Base-by-base conservation (phyloP, 306 rosid genomes). In the Gillenia trifoliata region DNA sequence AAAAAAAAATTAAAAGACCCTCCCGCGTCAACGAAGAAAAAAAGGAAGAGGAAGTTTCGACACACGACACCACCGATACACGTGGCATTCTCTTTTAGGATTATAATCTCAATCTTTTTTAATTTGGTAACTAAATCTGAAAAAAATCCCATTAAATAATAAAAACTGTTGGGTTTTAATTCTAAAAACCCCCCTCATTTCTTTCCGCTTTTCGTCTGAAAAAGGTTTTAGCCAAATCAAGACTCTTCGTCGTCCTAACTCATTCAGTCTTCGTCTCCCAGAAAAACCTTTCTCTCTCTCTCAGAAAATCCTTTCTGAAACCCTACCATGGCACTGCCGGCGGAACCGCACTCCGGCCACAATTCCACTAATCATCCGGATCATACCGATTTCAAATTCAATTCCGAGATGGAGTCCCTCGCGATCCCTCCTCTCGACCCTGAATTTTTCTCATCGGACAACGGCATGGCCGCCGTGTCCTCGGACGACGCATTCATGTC, bases 391-490 rank as follows among this genome's bases (percentile, higher is more conserved):
- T 84, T 67, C 75, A 34, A 85, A 45, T 84, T 70, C 73, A 41
- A 90, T 3, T 68, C 75, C 6, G 88, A 81, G 5, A 77, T 88
- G 74, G 81, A 86, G 4, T 61, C 73, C 43, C 79, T 90, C 1
- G 81, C 89, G 59, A 64, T 85, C 28, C 98, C 95, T 0, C 86
- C 89, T 61, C 77, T 90, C 47, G 98, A 95, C 57, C 68, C 84
- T 17, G 75, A 84, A 1, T 89, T 89, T 55, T 75, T 83, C 66
- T 56, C 87, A 0, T 77, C 81, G 19, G 66, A 41, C 66, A 63
- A 66, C 49, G 47, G 19, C 4, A 13, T 79, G 25, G 40, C 52
- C 30, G 16, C 81, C 5, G 25, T 41, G 49, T 25, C 41, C 10
- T 5, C 72, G 17, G 71, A 26, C 0, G 29, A 28, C 0, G 25